Evolutionary conservation across 2,329 filamentous ascomycete species (phyloP).

Genomic region (Penicillium sp.): DNA sequence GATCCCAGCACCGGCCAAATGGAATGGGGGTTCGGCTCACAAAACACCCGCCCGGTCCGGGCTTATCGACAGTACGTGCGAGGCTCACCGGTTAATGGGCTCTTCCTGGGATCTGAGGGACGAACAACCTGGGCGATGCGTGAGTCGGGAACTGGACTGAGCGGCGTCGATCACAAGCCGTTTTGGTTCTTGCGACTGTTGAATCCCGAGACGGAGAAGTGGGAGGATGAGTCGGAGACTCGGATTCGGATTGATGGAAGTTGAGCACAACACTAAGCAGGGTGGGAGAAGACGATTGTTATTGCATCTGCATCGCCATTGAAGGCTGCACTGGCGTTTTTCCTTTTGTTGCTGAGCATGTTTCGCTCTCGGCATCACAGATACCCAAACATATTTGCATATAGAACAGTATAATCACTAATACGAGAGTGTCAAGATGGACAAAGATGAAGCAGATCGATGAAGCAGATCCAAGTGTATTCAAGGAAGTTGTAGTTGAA

Average conservation of each 20-base stretch:
- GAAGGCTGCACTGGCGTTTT: neutral
- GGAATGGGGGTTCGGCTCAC: conserved; percentile 14
- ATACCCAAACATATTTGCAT: conserved; percentile 2
- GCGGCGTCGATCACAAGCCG: conserved; percentile 3
- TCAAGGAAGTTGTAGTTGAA: too few species aligned
- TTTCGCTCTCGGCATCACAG: neutral
- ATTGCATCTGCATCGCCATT: neutral
- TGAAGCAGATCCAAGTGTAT: too few species aligned
- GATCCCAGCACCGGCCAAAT: conserved; percentile 12
- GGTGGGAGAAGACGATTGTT: neutral
- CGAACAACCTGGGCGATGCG: conserved; percentile 8
- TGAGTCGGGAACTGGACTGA: conserved; percentile 15
- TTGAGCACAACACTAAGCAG: too few species aligned
- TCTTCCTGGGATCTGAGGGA: conserved; percentile 15
- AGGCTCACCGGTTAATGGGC: neutral
- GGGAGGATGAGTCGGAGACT: conserved; percentile 8
- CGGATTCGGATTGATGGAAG: conserved; percentile 16
- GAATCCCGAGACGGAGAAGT: neutral
- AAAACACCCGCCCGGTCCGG: conserved; percentile 2
- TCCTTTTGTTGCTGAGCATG: neutral
- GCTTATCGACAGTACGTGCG: conserved; percentile 9
- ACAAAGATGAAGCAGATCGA: neutral
- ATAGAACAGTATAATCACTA: neutral
- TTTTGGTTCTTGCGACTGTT: conserved; percentile 18
- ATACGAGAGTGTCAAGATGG: neutral